phyloP scores from a whole-genome alignment of 805 yeast genomes.

The Starmerella tilneyi region DNA sequence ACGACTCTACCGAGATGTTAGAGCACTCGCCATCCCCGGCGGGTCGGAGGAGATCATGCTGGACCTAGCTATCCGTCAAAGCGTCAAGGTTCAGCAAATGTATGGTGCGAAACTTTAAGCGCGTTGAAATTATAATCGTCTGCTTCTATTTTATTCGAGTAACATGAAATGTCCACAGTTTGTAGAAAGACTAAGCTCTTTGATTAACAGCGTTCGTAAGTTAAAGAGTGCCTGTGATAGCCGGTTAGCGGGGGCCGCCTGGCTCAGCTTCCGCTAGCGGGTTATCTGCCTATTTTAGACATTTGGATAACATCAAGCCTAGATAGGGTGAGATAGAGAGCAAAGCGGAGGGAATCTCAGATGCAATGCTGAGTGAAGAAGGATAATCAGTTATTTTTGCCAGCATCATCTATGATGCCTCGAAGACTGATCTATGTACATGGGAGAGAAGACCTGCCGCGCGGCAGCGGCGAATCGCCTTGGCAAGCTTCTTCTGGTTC shows the following conservation, averaged over 20 bases:
- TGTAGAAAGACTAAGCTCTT: no score
- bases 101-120: constrained; percentile 33
- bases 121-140: neutral
- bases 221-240: no score
- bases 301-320: no score
- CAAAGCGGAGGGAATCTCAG: no score
- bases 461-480: constrained; percentile 71
- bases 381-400: no score
- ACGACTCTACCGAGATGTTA: constrained; percentile 37
- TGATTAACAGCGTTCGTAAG: no score
- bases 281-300: no score
- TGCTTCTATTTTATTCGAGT: neutral
- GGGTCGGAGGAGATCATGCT: constrained; percentile 40
- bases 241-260: no score
- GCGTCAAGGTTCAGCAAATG: constrained; percentile 34
- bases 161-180: neutral
- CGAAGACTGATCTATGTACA: constrained; percentile 39
- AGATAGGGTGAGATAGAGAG: no score
- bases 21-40: constrained; percentile 40
- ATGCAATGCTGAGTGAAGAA: no score
- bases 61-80: constrained; percentile 35
- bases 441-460: constrained; percentile 69
- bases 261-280: no score
- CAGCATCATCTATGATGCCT: constrained; percentile 3
- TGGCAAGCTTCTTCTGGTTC: constrained; percentile 62